Conservation (phyloP, 2,329 filamentous ascomycete genomes). For the Xylariaceae sp. region DNA sequence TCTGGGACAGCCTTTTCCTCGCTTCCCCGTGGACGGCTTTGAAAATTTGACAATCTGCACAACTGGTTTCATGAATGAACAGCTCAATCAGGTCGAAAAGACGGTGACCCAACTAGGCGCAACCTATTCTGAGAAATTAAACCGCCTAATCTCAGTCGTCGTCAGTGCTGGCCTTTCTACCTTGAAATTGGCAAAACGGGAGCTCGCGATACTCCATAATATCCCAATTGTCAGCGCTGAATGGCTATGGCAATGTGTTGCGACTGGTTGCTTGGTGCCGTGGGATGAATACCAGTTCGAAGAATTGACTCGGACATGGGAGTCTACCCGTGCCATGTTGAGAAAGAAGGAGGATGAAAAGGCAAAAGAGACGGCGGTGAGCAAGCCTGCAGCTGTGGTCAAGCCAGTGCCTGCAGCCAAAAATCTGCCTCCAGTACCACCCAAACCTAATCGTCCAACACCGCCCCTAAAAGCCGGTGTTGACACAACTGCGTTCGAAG, state of each 20-base stretch:
- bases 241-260: conserved; percentile 84
- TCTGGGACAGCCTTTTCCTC: conserved; percentile 71
- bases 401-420: too few species aligned
- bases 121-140: conserved; percentile 74
- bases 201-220: conserved; percentile 67
- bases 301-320: conserved; percentile 32
- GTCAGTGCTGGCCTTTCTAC: conserved; percentile 60
- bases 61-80: conserved; percentile 78
- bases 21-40: conserved; percentile 68
- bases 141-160: conserved; percentile 67
- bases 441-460: conserved; percentile 11
- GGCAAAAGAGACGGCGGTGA: conserved; percentile 18
- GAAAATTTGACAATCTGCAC: conserved; percentile 68
- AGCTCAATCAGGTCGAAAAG: conserved; percentile 80
- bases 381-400: too few species aligned
- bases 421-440: conserved; percentile 12
- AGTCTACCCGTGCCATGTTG: conserved; percentile 10
- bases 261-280: conserved; percentile 47
- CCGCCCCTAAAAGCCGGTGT: conserved; percentile 29
- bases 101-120: conserved; percentile 73
- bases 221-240: conserved; percentile 76
- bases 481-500: conserved; percentile 40
- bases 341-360: conserved; percentile 15
- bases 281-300: conserved; percentile 46
- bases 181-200: conserved; percentile 70